Percentiles rank a stretch among this genome's conserved stretches.
These are phyloP conservation scores for Claviceps sp. DNA, from an alignment of 2,329 filamentous ascomycete genomes.

Conservation along the genomic window DNA sequence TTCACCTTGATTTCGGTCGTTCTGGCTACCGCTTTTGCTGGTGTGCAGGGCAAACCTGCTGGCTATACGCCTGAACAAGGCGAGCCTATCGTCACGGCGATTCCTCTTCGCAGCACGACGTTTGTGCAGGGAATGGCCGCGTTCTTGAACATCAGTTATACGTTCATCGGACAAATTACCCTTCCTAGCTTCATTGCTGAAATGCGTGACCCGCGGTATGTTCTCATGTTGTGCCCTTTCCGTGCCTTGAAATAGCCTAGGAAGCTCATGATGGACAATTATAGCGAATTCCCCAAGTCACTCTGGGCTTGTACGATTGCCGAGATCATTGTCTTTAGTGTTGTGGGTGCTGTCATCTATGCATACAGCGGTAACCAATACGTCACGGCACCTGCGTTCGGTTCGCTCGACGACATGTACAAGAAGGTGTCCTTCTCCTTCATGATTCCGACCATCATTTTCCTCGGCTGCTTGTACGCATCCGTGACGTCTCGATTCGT, in stretches of 20 bases:
- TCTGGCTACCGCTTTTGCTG: constrained; percentile 71
- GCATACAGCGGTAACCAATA: constrained; percentile 84
- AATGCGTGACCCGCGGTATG: constrained; percentile 54
- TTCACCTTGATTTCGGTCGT: constrained; percentile 88
- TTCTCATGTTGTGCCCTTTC: not conserved
- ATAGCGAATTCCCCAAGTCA: constrained; percentile 77
- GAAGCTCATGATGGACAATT: constrained; percentile 17
- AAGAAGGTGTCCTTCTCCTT: constrained; percentile 88
- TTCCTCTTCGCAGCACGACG: constrained; percentile 57
- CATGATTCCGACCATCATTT: constrained; percentile 91
- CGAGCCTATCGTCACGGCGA: constrained; percentile 51
- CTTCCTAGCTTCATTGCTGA: constrained; percentile 91
- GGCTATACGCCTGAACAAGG: constrained; percentile 47
- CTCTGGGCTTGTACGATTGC: constrained; percentile 82
- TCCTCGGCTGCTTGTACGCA: constrained; percentile 80
- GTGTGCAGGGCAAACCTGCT: constrained; percentile 59
- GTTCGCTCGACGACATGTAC: constrained; percentile 63
- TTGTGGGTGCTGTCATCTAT: constrained; percentile 72
- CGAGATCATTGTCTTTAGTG: constrained; percentile 72
- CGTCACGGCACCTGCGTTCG: constrained; percentile 77
- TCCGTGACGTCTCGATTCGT: constrained; percentile 82
- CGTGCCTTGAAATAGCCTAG: too few species aligned
- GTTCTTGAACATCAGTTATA: constrained; percentile 92
- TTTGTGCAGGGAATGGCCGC: constrained; percentile 76
- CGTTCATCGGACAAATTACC: constrained; percentile 91